phyloP scores from a whole-genome alignment of 306 rosid genomes.

The Casuarina cunninghamiana region DNA sequence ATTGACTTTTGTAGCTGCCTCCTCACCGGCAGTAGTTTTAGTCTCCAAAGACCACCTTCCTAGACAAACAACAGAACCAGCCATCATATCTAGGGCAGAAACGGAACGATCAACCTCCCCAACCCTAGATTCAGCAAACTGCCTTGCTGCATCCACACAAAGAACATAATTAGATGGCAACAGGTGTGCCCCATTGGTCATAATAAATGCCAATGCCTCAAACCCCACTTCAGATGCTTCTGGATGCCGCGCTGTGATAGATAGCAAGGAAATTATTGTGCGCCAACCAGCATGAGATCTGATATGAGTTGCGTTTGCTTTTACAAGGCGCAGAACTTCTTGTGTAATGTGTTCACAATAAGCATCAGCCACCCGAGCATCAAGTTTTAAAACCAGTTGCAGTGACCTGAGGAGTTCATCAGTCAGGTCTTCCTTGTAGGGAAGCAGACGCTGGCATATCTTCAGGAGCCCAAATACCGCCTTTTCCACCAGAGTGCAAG shows the following conservation, averaged over 20 bases:
- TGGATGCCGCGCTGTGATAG: constrained; percentile 84
- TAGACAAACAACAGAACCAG: constrained; percentile 79
- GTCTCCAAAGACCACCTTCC: constrained; percentile 67
- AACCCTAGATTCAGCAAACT: constrained; percentile 96
- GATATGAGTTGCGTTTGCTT: constrained; percentile 94
- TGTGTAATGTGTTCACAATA: constrained; percentile 97
- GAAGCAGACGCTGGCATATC: constrained; percentile 97
- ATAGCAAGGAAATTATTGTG: constrained; percentile 82
- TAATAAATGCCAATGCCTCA: constrained; percentile 79
- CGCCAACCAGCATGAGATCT: constrained; percentile 95
- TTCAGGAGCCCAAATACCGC: constrained; percentile 94
- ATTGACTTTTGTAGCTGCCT: constrained; percentile 60
- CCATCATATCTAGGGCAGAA: constrained; percentile 81
- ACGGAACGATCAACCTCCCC: constrained; percentile 89
- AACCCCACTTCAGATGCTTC: constrained; percentile 97
- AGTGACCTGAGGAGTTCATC: constrained; percentile 93
- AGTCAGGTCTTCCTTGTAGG: constrained; percentile 90
- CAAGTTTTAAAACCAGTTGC: constrained; percentile 95
- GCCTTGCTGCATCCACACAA: constrained; percentile 86
- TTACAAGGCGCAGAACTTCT: constrained; percentile 93
- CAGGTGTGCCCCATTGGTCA: constrained; percentile 84
- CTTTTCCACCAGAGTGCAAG: constrained; percentile 91
- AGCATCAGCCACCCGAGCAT: constrained; percentile 97
- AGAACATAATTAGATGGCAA: constrained; percentile 77
- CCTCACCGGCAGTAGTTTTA: constrained; percentile 65